A percentile compares a stretch with the other conserved stretches of the same genome.
These are phyloP conservation scores for Leccinum subgranulosum DNA, from an alignment of 768 basidiomycete species.

Conservation along the genomic window DNA sequence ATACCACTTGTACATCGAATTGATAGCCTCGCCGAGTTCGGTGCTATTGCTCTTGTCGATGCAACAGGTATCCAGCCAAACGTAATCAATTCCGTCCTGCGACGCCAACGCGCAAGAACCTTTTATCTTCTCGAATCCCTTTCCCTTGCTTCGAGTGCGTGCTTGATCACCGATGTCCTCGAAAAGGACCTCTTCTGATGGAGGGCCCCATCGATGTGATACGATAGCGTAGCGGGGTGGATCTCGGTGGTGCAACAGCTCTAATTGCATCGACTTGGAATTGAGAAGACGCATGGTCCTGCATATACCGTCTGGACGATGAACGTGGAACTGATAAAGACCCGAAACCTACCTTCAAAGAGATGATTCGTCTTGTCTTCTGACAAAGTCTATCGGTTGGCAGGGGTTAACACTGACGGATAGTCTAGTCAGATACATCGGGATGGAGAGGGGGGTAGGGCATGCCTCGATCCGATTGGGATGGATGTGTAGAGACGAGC, in stretches of 20 bases:
- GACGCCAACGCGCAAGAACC: slow-evolving; percentile 18
- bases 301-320: neutral
- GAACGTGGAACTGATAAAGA: neutral
- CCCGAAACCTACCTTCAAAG: slow-evolving; percentile 4
- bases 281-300: slow-evolving; percentile 26
- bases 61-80: slow-evolving; percentile 35
- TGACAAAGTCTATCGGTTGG: neutral
- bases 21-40: slow-evolving; percentile 30
- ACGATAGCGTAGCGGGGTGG: slow-evolving; percentile 21
- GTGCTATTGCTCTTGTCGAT: slow-evolving; percentile 27
- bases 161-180: slow-evolving; percentile 19
- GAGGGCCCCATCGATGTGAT: slow-evolving; percentile 27
- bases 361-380: neutral
- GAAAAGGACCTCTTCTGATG: slow-evolving; percentile 23
- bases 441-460: neutral
- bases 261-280: slow-evolving; percentile 12
- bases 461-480: neutral
- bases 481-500: neutral
- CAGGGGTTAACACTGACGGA: no score
- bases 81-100: slow-evolving; percentile 13
- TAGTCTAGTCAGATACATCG: neutral
- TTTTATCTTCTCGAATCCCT: slow-evolving; percentile 22
- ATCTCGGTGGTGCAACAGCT: slow-evolving; percentile 2
- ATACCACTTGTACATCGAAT: slow-evolving; percentile 36
- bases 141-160: slow-evolving; percentile 10